Conservation (phyloP, 345 rosid species). For the Excoecaria agallocha region DNA sequence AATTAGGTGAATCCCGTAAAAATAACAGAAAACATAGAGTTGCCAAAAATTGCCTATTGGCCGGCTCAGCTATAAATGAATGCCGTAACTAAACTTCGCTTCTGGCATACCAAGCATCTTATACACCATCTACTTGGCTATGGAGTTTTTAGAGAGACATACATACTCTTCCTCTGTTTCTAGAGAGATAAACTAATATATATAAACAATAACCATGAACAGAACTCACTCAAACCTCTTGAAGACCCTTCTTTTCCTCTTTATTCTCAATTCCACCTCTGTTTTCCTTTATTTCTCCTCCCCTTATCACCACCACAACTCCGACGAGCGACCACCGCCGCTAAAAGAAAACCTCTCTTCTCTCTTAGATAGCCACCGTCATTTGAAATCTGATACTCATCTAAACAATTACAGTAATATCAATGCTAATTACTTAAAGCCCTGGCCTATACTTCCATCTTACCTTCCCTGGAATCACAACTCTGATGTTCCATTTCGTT, state of each 20-base stretch:
- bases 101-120: too few relatives aligned
- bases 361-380: not conserved
- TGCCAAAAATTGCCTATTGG: too few relatives aligned
- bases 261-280: slow-evolving; percentile 57
- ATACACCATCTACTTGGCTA: not conserved
- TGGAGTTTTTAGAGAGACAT: slow-evolving; percentile 2
- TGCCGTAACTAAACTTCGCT: too few relatives aligned
- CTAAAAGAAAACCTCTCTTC: not conserved
- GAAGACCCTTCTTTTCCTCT: slow-evolving; percentile 51
- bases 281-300: slow-evolving; percentile 69
- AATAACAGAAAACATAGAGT: too few relatives aligned
- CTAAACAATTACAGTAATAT: not conserved
- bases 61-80: too few relatives aligned
- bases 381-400: not conserved
- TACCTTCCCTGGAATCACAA: slow-evolving; percentile 80
- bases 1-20: too few relatives aligned
- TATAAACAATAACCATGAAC: slow-evolving; percentile 30
- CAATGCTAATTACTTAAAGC: slow-evolving; percentile 37
- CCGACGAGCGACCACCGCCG: not conserved
- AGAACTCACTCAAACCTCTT: slow-evolving; percentile 37
- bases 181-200: not conserved
- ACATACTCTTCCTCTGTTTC: not conserved
- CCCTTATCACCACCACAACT: slow-evolving; percentile 22
- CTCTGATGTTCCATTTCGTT: slow-evolving; percentile 27
- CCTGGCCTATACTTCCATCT: slow-evolving; percentile 87